A percentile compares a stretch with the other conserved stretches of the same genome.
Evolutionary conservation across 768 basidiomycete genomes (phyloP).

Genomic region (Suillus spraguei): DNA sequence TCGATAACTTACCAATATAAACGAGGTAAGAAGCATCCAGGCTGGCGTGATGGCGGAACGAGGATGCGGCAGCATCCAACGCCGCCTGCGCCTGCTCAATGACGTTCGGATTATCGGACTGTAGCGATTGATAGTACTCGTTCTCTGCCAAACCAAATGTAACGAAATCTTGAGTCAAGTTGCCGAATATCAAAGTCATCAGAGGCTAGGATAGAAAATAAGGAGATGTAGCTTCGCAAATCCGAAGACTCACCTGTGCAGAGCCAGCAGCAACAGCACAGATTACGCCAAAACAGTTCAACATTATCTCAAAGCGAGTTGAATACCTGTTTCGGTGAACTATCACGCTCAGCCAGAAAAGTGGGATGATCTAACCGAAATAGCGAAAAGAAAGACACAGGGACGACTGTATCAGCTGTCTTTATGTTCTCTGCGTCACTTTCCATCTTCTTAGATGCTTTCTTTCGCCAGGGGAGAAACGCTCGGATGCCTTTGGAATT

Average conservation of each 20-base stretch:
- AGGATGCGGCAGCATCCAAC: constrained; percentile 15
- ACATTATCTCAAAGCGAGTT: constrained; percentile 64
- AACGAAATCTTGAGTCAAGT: constrained; percentile 44
- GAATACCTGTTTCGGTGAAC: constrained; percentile 57
- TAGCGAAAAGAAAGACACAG: constrained; percentile 44
- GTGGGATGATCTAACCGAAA: constrained; percentile 44
- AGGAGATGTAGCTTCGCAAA: constrained; percentile 3
- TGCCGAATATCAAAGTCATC: constrained; percentile 54
- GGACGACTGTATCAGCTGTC: constrained; percentile 33
- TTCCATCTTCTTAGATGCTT: constrained; percentile 23
- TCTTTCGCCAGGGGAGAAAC: constrained; percentile 44
- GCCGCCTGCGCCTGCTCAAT: constrained; percentile 8
- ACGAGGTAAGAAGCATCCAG: constrained; percentile 41
- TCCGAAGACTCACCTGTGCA: constrained; percentile 58
- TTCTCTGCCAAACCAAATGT: constrained; percentile 26
- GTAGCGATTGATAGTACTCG: constrained; percentile 8
- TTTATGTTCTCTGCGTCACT: constrained; percentile 17
- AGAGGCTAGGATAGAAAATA: constrained; percentile 26
- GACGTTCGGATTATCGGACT: constrained; percentile 17
- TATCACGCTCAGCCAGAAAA: neutral
- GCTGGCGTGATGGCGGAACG: constrained; percentile 34
- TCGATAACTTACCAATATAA: constrained; percentile 37
- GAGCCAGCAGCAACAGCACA: constrained; percentile 77
- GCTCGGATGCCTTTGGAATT: constrained; percentile 28
- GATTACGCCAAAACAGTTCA: constrained; percentile 73